phyloP scores from a whole-genome alignment of 2,329 filamentous ascomycete genomes.

The Verticillium dahliae region DNA sequence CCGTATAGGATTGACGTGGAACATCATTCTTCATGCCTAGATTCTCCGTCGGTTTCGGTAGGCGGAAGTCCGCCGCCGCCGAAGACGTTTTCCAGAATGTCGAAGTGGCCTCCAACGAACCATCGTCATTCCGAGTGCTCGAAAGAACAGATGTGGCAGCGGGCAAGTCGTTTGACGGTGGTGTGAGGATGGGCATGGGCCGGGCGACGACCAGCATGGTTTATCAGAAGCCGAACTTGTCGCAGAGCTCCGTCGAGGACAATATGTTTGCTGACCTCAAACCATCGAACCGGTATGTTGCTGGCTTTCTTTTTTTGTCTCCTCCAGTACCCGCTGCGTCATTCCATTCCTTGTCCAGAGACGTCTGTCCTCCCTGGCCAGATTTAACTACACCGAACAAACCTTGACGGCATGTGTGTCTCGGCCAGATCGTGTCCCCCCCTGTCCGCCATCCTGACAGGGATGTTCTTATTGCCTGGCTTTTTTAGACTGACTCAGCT shows the following conservation, averaged over 20 bases:
- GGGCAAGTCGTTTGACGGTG: slow-evolving; percentile 45
- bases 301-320: slow-evolving; percentile 8
- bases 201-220: slow-evolving; percentile 24
- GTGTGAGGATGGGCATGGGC: slow-evolving; percentile 34
- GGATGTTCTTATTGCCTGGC: slow-evolving; percentile 4
- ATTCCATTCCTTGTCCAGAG: neutral
- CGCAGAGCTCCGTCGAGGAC: slow-evolving; percentile 35
- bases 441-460: slow-evolving; percentile 4
- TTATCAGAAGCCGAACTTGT: slow-evolving; percentile 26
- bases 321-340: slow-evolving; percentile 1
- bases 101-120: slow-evolving; percentile 34
- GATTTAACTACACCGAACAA: neutral
- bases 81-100: slow-evolving; percentile 48
- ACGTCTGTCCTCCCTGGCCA: neutral
- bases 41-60: slow-evolving; percentile 51
- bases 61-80: slow-evolving; percentile 53
- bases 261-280: slow-evolving; percentile 55
- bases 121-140: slow-evolving; percentile 50
- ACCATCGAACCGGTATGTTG: slow-evolving; percentile 46
- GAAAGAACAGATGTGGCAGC: slow-evolving; percentile 41
- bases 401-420: slow-evolving; percentile 2
- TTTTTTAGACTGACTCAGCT: slow-evolving; percentile 26
- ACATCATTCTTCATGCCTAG: slow-evolving; percentile 48
- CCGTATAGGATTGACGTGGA: neutral
- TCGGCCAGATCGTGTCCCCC: slow-evolving; percentile 4